Evolutionary conservation across 306 rosid genomes (phyloP), one percentile per base, ranked within the genome.

Genomic region (Cucurbita maxima): DNA sequence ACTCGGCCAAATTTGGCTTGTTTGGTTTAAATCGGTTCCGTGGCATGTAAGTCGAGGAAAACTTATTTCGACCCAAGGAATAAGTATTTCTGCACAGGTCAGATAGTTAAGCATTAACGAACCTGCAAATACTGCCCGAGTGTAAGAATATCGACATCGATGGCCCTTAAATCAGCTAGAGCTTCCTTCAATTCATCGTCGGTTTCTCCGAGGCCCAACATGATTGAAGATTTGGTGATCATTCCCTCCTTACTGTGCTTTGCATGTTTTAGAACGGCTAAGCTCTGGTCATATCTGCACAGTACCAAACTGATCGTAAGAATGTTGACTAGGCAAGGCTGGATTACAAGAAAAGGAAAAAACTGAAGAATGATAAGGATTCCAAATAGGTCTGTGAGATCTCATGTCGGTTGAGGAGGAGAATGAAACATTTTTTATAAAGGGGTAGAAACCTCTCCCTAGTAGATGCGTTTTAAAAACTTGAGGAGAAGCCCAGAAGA

Each of bases 91-190:
- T 60, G 12, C 11, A 20, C 1, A 30, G 16, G 72, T 19, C 36
- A 54, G 58, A 63, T 36, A 52, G 14, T 10, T 6, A 16, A n/a
- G 56, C 22, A 36, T 60, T 22, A 77, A 77, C 89, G 68, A 71
- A 94, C 97, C 93, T 94, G 97, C 79, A 94, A 87, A 84, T 94
- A 94, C 81, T 94, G 97, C 66, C 98, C 98, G 66, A 94, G 87
- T 60, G 98, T 94, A 85, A 90, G 72, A 83, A 94, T 90, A 81
- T 94, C 98, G 50, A 94, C 97, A 84, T 83, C 88, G 8, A 94
- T 87, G 67, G 90, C 83, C 84, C 92, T 87, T 79, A 94, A 82
- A 85, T 91, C 91, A 75, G 85, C 83, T 85, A 90, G 81, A 34
- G 89, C 79, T 85, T 89, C 81, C 86, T 87, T 88, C 81, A 94